Evolutionary conservation across 306 rosid genomes (phyloP).

Genomic region (Hippophae rhamnoides): DNA sequence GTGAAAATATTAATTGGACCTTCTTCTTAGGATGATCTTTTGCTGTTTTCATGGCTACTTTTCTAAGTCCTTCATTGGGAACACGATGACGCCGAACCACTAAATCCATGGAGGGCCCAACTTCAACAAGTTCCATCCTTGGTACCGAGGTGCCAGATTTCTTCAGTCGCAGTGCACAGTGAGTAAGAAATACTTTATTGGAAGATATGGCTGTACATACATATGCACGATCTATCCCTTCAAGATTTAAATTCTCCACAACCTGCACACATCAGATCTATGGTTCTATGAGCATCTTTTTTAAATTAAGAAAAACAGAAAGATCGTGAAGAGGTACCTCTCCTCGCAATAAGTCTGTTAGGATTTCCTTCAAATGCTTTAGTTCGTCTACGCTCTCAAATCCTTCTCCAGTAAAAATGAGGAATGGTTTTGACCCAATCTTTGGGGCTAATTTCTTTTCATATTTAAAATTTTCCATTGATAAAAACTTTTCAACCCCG

Average conservation of each 20-base stretch:
- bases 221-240: constrained; percentile 72
- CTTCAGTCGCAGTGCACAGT: constrained; percentile 77
- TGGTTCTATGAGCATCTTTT: constrained; percentile 3
- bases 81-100: constrained; percentile 74
- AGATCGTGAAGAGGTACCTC: constrained; percentile 39
- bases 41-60: constrained; percentile 70
- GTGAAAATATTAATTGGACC: constrained; percentile 35
- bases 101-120: constrained; percentile 93
- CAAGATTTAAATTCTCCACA: constrained; percentile 69
- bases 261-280: constrained; percentile 40
- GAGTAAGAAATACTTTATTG: constrained; percentile 65
- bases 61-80: constrained; percentile 66
- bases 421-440: constrained; percentile 78
- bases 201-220: constrained; percentile 70
- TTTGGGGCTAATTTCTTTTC: constrained; percentile 72
- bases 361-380: constrained; percentile 83
- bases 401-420: constrained; percentile 76
- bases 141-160: constrained; percentile 80
- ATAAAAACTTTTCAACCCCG: constrained; percentile 76
- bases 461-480: constrained; percentile 49
- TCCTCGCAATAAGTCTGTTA: constrained; percentile 74
- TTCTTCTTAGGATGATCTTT: constrained; percentile 69
- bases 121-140: constrained; percentile 79
- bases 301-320: background rate
- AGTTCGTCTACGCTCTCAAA: constrained; percentile 61